Evolutionary conservation across 2,329 filamentous ascomycete species (phyloP), one percentile per base, ranked within the genome.

Genomic region (Proliferodiscus dingleyae): DNA sequence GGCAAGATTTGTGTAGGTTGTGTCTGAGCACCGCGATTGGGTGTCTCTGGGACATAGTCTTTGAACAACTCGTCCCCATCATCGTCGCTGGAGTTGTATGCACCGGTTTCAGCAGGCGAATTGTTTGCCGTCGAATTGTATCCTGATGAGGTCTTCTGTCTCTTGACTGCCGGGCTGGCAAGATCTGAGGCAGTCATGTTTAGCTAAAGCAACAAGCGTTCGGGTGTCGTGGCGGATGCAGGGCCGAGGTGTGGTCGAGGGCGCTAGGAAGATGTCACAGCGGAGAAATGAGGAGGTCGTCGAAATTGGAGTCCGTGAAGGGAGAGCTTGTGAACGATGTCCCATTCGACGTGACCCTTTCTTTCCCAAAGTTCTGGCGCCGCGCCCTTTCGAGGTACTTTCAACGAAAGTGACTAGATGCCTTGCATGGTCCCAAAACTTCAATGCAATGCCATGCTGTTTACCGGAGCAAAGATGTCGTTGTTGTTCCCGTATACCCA

Each of bases 31-130:
- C 9, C 37, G 19, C 19, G 24, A 24, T 45, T 46, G 6, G 60
- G 64, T 11, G 57, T 66, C 43, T 60, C 62, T 36, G 62, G 62
- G 13, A 61, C 49, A 49, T 57, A 68, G 34, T 75, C 71, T 45
- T 74, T 73, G 33, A 74, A 65, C 2, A 69, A 56, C 7, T 72
- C 70, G 47, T 75, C 73, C 6, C 66, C 70, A 50, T 64, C 68
- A 49, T 73, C 71, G 18, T 67, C 61, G 26, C 68, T 64, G 8
- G 67, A 70, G 45, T 65, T 59, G 45, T 63, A 65, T 9, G 51
- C 49, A 32, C 43, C 44, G 15, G 53, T 54, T 21, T 58, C 54
- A 11, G 50, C 46, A 11, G 50, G 52, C 4, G 55, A 55, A 36
- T 57, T 56, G 18, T 37, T 37, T n/a, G 54, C 54, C 2, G 51